Conservation (phyloP, 441 rosid species). For the Gossypium schwendimanii region DNA sequence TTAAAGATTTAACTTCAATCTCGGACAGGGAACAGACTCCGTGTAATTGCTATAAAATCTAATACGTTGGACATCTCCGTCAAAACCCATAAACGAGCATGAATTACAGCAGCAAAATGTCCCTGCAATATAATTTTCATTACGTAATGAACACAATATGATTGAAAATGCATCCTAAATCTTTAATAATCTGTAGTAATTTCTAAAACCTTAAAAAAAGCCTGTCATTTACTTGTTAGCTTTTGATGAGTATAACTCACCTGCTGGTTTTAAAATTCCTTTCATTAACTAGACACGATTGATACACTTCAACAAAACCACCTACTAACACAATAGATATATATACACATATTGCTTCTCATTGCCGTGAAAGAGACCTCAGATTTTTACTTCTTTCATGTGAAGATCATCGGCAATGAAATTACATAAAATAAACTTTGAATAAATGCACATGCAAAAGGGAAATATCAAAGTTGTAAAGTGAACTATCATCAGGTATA, state of each 20-base stretch:
- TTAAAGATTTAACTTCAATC: background rate
- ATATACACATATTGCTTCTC: background rate
- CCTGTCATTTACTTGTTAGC: no score
- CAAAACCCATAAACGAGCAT: background rate
- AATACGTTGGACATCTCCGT: no score
- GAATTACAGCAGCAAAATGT: background rate
- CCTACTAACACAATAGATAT: conserved; percentile 13
- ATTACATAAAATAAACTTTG: no score
- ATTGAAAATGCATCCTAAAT: no score
- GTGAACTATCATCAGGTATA: background rate
- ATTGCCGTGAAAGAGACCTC: background rate
- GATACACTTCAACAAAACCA: conserved; percentile 22
- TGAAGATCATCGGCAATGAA: no score
- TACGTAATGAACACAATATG: no score
- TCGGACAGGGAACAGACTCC: background rate
- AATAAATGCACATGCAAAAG: no score
- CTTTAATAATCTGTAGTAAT: background rate
- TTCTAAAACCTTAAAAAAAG: no score
- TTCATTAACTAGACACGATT: conserved; percentile 13
- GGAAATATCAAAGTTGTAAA: no score
- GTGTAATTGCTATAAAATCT: background rate
- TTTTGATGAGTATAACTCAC: conserved; percentile 1
- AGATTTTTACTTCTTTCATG: background rate
- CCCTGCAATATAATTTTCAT: no score
- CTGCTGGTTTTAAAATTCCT: background rate